Percentiles rank a stretch among this genome's conserved stretches.
phyloP scores from a whole-genome alignment of 768 basidiomycete species.

The Strobilomyces echinocephalus region DNA sequence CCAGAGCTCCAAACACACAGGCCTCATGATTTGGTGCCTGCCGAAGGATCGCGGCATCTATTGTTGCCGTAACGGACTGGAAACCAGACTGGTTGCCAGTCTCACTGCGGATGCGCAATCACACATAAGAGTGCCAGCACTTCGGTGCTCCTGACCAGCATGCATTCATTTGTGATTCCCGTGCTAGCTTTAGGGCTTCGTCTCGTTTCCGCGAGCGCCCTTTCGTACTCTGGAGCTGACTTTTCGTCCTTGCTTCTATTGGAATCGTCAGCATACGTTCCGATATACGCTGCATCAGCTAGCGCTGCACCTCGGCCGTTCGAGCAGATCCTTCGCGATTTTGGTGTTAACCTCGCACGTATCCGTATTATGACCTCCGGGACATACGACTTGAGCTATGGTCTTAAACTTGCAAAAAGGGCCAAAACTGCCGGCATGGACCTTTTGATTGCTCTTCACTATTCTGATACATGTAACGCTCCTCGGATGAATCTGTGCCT shows the following conservation, averaged over 20 bases:
- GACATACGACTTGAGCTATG: conserved; percentile 9
- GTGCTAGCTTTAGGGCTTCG: background rate
- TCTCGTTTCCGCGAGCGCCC: conserved; percentile 4
- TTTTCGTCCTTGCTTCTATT: conserved; percentile 16
- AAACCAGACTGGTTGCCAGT: no score
- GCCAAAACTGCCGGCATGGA: conserved; percentile 11
- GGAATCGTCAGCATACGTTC: conserved; percentile 3
- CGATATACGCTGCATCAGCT: background rate
- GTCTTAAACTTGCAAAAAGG: conserved; percentile 9
- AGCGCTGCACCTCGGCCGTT: conserved; percentile 1
- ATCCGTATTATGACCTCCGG: conserved; percentile 12
- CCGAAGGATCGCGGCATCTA: no score
- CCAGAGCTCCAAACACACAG: no score
- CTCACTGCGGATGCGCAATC: background rate
- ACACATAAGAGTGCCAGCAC: background rate
- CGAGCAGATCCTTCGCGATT: conserved; percentile 4
- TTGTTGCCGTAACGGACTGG: no score
- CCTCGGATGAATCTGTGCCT: background rate
- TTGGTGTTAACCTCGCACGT: conserved; percentile 14
- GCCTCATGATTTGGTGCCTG: no score
- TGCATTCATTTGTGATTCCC: background rate
- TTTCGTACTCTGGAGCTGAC: conserved; percentile 8
- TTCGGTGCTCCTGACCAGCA: background rate
- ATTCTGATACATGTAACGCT: conserved; percentile 9
- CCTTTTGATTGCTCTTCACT: conserved; percentile 10